Base-by-base conservation (phyloP, 768 basidiomycete genomes). In the Aureoboletus auriporus region DNA sequence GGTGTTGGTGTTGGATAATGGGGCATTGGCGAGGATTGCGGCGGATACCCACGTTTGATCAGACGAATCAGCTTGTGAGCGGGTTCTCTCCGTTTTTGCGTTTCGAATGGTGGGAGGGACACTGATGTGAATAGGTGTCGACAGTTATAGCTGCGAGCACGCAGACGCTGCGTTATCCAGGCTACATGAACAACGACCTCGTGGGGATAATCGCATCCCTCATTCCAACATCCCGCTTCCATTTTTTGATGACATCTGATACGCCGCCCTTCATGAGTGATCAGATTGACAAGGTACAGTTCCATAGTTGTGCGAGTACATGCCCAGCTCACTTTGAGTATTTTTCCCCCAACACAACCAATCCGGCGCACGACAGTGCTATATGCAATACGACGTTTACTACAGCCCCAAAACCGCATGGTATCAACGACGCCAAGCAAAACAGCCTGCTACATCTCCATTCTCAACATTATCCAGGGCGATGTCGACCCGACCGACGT, bases 101-200 rank as follows among this genome's bases (percentile, higher is more conserved):
- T n/a, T n/a, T n/a, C n/a, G n/a, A n/a, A n/a, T n/a, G n/a, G n/a
- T n/a, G n/a, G n/a, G n/a, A n/a, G n/a, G n/a, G n/a, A n/a, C n/a
- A n/a, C n/a, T n/a, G n/a, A n/a, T n/a, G n/a, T n/a, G n/a, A n/a
- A 33, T n/a, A n/a, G n/a, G n/a, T n/a, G n/a, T n/a, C n/a, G n/a
- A n/a, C n/a, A n/a, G n/a, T n/a, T 10, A 96, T 98, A 84, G 88
- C 94, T 6, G 93, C 93, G 7, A 93, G 91, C 54, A 98, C 95
- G 0, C 91, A 93, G 60, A 97, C 95, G 7, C 78, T 98, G 23
- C 82, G 95, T 61, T 98, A 95, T 70, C 95, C 95, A 0, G 90
- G 92, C 46, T 96, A 96, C 69, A 97, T 96, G 93, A 96, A 97
- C 75, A 98, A 96, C 61, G 95, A 98, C 63, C 80, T 97, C 33